These are phyloP conservation scores for Acer campestre DNA, from an alignment of 345 rosid genomes.

Conservation along the genomic window DNA sequence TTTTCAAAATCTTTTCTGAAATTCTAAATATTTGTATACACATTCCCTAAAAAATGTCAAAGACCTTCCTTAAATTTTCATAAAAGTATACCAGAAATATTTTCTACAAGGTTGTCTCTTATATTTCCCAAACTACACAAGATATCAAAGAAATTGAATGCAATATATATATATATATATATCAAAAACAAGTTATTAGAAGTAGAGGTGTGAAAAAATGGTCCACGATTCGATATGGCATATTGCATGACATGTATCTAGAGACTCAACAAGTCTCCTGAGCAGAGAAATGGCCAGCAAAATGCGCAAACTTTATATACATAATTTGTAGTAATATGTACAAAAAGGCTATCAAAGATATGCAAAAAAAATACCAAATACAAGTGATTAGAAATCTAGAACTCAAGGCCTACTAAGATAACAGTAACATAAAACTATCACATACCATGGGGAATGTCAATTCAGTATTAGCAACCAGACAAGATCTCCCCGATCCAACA, in stretches of 20 bases:
- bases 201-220: neutral
- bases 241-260: neutral
- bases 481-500: conserved; percentile 92
- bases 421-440: conserved; percentile 3
- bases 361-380: conserved; percentile 2
- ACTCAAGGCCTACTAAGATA: neutral
- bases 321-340: neutral
- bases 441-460: conserved; percentile 81
- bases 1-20: no score
- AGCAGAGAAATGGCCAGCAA: no score
- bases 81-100: no score
- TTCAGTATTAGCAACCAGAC: conserved; percentile 85
- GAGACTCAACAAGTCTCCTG: no score
- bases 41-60: no score
- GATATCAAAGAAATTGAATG: conserved; percentile 1
- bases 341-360: neutral
- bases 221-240: neutral
- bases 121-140: no score
- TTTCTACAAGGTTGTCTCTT: no score
- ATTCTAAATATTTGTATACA: no score
- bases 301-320: neutral
- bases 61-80: no score
- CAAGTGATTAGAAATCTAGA: neutral
- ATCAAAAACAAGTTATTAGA: neutral
- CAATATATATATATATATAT: neutral